Conservation (phyloP, 192 early-diverging fungal genomes). For the Coemansia sp. region DNA sequence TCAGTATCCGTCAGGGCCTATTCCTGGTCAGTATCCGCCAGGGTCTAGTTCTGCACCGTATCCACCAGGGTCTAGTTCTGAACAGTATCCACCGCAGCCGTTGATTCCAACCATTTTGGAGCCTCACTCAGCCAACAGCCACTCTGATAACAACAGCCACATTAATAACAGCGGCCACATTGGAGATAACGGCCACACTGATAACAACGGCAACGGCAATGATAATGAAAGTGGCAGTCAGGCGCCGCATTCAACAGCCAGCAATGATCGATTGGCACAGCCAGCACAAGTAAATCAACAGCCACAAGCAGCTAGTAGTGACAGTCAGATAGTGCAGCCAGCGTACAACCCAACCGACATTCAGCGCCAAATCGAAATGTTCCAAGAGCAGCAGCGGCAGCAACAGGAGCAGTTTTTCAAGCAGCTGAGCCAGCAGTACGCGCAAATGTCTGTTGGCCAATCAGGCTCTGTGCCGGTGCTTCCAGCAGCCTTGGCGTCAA, state of each 20-base stretch:
- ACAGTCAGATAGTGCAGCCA: neutral
- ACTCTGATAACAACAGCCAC: neutral
- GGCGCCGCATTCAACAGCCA: neutral
- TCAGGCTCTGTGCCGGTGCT: neutral
- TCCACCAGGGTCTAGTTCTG: too few species aligned
- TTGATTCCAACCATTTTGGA: neutral
- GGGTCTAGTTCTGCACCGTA: too few species aligned
- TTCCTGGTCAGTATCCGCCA: too few species aligned
- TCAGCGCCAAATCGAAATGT: constrained; percentile 40
- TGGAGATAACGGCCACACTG: neutral
- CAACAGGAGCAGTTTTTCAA: constrained; percentile 47
- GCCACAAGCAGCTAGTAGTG: neutral
- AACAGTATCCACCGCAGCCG: neutral
- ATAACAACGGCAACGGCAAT: neutral
- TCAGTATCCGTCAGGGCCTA: too few species aligned
- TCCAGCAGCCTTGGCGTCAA: neutral
- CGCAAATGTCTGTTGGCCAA: constrained; percentile 16
- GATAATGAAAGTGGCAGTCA: neutral
- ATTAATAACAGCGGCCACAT: neutral
- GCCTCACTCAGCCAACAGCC: neutral
- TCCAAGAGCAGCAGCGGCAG: constrained; percentile 51
- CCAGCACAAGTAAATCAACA: neutral
- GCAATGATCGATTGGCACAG: neutral
- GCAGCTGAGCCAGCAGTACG: constrained; percentile 41
- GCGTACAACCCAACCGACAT: constrained; percentile 11